These are phyloP conservation scores for Ustilago tritici DNA, from an alignment of 1,284 basidiomycete genomes.

Conservation along the genomic window DNA sequence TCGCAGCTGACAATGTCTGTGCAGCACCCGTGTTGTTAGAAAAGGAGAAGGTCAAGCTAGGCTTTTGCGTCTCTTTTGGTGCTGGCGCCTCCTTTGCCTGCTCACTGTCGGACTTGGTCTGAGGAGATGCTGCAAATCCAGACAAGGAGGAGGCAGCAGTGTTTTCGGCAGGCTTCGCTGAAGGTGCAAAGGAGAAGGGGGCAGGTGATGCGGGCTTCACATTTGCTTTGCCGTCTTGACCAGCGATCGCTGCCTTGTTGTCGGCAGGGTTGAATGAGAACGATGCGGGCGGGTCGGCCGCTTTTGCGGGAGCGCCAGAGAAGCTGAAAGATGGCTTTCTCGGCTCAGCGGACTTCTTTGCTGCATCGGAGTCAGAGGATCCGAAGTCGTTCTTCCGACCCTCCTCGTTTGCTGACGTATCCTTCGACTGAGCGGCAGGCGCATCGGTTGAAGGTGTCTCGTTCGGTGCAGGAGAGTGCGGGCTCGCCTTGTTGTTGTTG, in stretches of 20 bases:
- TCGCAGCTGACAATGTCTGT: constrained; percentile 7
- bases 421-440: not conserved
- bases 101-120: constrained; percentile 2
- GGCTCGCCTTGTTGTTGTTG: constrained; percentile 18
- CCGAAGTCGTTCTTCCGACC: not conserved
- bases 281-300: constrained; percentile 9
- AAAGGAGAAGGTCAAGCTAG: constrained; percentile 25
- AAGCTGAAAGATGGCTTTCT: constrained; percentile 34
- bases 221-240: constrained; percentile 7
- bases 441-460: constrained; percentile 3
- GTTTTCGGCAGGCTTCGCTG: constrained; percentile 2
- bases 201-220: constrained; percentile 19
- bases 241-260: not conserved
- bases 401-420: not conserved
- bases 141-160: constrained; percentile 5
- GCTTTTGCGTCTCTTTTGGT: constrained; percentile 4
- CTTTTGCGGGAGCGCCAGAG: constrained; percentile 16
- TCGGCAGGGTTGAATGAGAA: constrained; percentile 17
- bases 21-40: constrained; percentile 11
- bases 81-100: constrained; percentile 8
- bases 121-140: constrained; percentile 2
- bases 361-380: not conserved
- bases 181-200: constrained; percentile 31
- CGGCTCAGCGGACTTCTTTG: not conserved
- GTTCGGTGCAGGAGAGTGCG: constrained; percentile 5